A percentile compares a stretch with the other conserved stretches of the same genome.
phyloP scores from a whole-genome alignment of 139 green algal species.

The Diplosphaera chodatii region DNA sequence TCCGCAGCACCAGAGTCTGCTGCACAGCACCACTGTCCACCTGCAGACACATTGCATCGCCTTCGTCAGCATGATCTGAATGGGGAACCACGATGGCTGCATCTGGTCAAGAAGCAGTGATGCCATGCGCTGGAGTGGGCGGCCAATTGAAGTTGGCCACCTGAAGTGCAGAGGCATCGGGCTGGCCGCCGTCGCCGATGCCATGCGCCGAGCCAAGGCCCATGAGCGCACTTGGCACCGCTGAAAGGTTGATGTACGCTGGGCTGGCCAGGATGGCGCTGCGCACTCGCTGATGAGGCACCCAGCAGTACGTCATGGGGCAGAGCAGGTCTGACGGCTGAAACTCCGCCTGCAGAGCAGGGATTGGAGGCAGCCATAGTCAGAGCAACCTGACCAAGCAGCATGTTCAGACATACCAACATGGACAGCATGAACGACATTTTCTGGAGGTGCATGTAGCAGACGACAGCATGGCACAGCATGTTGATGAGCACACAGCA shows the following conservation, averaged over 20 bases:
- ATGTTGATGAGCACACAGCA: not conserved
- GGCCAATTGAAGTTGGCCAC: not conserved
- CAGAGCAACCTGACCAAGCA: too few species aligned
- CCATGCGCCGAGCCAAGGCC: conserved; percentile 21
- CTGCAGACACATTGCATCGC: not conserved
- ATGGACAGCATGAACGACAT: too few species aligned
- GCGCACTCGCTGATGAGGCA: conserved; percentile 25
- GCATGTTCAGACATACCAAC: too few species aligned
- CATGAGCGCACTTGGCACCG: conserved; percentile 18
- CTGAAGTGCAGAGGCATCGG: not conserved
- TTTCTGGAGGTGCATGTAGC: too few species aligned
- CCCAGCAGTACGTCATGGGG: conserved; percentile 48
- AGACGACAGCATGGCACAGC: not conserved
- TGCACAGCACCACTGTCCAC: not conserved
- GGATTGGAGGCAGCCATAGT: too few species aligned
- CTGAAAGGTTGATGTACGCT: conserved; percentile 3
- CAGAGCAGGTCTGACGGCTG: conserved; percentile 86
- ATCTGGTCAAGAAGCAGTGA: not conserved
- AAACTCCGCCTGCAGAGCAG: conserved; percentile 82
- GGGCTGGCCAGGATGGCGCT: conserved; percentile 10
- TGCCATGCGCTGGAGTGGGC: too few species aligned
- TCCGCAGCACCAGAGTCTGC: not conserved
- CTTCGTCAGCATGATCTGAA: too few species aligned
- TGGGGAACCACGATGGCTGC: too few species aligned
- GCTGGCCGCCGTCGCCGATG: not conserved